These are phyloP conservation scores for Apiospora kogelbergensis DNA, from an alignment of 2,329 filamentous ascomycete genomes.

Conservation along the genomic window DNA sequence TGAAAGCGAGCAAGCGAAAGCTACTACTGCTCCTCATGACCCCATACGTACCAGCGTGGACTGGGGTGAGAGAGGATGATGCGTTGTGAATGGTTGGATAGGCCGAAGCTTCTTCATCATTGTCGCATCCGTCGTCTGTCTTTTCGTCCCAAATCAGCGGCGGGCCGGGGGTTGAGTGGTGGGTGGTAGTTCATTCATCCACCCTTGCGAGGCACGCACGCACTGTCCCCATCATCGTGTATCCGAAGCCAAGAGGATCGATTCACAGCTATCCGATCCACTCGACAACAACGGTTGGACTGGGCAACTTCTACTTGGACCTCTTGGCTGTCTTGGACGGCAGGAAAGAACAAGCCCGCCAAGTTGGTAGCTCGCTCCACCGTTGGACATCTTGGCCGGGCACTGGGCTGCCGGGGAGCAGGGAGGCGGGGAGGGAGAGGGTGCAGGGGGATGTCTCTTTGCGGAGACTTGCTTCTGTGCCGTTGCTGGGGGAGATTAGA, in stretches of 20 bases:
- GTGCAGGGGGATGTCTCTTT: background rate
- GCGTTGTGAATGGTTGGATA: background rate
- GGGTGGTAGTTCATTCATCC: background rate
- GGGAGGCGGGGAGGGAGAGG: too few species aligned
- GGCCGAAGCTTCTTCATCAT: background rate
- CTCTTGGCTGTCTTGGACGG: background rate
- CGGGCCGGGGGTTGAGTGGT: background rate
- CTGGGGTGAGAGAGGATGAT: background rate
- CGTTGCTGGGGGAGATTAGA: background rate
- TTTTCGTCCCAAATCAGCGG: slow-evolving; percentile 1
- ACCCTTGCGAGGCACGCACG: background rate
- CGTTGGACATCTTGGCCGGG: background rate
- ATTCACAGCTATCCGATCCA: background rate
- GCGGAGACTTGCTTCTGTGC: background rate
- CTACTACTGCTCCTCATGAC: background rate
- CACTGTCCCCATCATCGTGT: background rate
- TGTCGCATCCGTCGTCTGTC: background rate
- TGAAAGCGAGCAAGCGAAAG: background rate
- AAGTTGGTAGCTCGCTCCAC: background rate
- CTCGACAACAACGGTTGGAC: background rate
- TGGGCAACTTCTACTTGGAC: background rate
- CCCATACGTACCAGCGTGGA: background rate
- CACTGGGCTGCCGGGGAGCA: too few species aligned
- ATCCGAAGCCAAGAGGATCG: background rate
- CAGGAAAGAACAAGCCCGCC: background rate